Evolutionary conservation across 192 early-diverging fungal species (phyloP).

Genomic region (Paraglomus brasilianum): DNA sequence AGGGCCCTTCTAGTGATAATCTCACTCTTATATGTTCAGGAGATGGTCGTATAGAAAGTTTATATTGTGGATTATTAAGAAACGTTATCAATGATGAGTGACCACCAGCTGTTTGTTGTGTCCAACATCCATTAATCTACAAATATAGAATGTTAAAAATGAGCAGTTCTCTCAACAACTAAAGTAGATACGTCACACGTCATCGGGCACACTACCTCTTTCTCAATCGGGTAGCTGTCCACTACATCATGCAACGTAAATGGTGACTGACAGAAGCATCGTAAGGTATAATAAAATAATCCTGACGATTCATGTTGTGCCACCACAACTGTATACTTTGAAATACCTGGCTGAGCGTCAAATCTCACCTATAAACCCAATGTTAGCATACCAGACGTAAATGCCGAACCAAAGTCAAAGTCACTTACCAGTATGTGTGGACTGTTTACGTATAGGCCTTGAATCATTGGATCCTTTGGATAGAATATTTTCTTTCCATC

Average conservation of each 20-base stretch:
- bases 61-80: conserved; percentile 79
- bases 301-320: conserved; percentile 74
- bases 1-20: conserved; percentile 68
- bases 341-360: conserved; percentile 54
- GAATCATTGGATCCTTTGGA: conserved; percentile 53
- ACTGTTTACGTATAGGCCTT: conserved; percentile 85
- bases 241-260: conserved; percentile 66
- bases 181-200: neutral
- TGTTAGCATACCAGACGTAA: no score
- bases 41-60: conserved; percentile 52
- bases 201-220: conserved; percentile 43
- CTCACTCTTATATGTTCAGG: conserved; percentile 30
- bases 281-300: conserved; percentile 74
- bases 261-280: conserved; percentile 63
- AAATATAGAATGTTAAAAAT: neutral
- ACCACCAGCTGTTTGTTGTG: conserved; percentile 72
- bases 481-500: conserved; percentile 65
- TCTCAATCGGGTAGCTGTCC: conserved; percentile 52
- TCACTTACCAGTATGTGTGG: conserved; percentile 70
- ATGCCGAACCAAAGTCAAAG: neutral
- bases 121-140: conserved; percentile 68
- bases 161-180: neutral
- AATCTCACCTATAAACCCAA: conserved; percentile 69
- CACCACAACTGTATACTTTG: conserved; percentile 72
- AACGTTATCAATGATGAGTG: conserved; percentile 67